phyloP scores from a whole-genome alignment of 2,329 filamentous ascomycete species.

The Talaromyces atroroseus region DNA sequence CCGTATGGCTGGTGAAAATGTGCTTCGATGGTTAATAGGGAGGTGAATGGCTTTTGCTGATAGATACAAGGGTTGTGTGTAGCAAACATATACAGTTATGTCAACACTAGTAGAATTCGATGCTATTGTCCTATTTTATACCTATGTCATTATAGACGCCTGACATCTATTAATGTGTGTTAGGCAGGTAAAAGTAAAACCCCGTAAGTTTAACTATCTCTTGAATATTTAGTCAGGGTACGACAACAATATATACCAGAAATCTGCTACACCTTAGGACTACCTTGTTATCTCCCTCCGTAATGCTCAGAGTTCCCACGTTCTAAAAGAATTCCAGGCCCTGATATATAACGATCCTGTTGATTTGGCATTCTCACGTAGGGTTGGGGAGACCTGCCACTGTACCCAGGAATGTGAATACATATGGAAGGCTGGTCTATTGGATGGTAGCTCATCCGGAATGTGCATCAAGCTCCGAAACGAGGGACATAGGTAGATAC shows the following conservation, averaged over 20 bases:
- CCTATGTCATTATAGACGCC: background rate
- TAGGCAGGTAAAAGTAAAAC: background rate
- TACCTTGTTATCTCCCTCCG: too few species aligned
- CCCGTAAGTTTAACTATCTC: too few species aligned
- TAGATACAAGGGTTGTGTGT: background rate
- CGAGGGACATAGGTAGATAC: background rate
- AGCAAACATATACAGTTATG: too few species aligned
- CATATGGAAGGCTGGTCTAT: background rate
- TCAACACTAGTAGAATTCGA: too few species aligned
- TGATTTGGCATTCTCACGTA: constrained; percentile 2
- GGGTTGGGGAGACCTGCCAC: constrained; percentile 1
- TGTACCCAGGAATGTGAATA: background rate
- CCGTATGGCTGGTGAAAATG: background rate
- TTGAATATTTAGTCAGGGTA: background rate
- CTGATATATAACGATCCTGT: background rate
- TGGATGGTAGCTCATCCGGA: background rate
- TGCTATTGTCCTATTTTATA: background rate
- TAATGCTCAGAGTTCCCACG: background rate
- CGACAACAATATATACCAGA: background rate
- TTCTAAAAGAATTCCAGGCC: constrained; percentile 3
- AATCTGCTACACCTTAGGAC: background rate
- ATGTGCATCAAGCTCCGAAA: background rate
- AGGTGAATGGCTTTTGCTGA: background rate
- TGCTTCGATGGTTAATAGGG: background rate
- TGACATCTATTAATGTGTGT: background rate